Conservation (phyloP, 257 asterid genomes). For the Przewalskia tangutica region DNA sequence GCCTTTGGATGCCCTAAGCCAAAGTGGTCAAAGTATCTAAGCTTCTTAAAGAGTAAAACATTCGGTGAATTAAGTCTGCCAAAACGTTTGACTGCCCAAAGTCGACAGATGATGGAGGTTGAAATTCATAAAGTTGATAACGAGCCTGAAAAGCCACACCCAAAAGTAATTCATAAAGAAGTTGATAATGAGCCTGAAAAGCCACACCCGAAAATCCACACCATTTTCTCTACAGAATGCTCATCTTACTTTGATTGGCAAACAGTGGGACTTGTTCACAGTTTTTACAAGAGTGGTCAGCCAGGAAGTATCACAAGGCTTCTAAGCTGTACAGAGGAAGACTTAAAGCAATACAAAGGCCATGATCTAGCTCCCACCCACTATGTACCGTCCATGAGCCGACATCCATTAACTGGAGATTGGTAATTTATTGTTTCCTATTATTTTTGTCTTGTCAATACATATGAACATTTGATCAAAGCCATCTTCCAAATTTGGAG, state of each 20-base stretch:
- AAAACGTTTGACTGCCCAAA: constrained; percentile 44
- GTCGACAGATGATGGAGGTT: constrained; percentile 55
- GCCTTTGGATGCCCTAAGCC: constrained; percentile 77
- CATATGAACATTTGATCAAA: neutral
- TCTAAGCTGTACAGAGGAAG: constrained; percentile 86
- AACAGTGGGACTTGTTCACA: constrained; percentile 88
- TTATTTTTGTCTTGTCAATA: neutral
- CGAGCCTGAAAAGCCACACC: constrained; percentile 46
- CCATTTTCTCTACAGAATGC: constrained; percentile 90
- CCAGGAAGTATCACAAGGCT: constrained; percentile 90
- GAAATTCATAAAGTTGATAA: constrained; percentile 13
- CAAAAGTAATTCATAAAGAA: constrained; percentile 49
- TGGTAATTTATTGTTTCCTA: constrained; percentile 44
- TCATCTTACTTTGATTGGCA: constrained; percentile 94
- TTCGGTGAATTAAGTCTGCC: constrained; percentile 66
- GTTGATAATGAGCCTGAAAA: constrained; percentile 45
- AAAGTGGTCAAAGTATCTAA: constrained; percentile 76
- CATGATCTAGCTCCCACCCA: constrained; percentile 89
- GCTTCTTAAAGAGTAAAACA: constrained; percentile 76
- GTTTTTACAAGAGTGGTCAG: constrained; percentile 84
- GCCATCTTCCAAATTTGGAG: neutral
- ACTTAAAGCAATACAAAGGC: constrained; percentile 79
- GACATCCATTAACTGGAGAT: constrained; percentile 90
- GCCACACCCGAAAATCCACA: constrained; percentile 69
- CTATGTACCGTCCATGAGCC: constrained; percentile 97